These are phyloP conservation scores for Cladobotryum protrusum DNA, from an alignment of 2,329 filamentous ascomycete genomes.

Conservation along the genomic window DNA sequence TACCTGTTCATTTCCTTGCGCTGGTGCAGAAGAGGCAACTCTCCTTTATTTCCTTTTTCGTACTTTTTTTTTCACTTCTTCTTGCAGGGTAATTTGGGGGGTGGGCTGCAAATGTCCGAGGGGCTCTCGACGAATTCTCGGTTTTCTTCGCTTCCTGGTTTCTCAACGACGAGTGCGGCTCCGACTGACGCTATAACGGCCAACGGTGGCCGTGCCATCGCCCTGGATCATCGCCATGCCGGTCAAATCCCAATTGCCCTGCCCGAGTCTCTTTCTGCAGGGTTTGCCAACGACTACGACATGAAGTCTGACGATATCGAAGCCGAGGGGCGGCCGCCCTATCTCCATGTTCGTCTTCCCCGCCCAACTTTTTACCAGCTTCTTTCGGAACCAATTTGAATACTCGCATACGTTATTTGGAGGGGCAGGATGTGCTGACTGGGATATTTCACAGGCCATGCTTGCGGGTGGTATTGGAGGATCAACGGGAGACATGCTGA, in stretches of 20 bases:
- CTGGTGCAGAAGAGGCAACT: not conserved
- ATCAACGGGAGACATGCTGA: constrained; percentile 90
- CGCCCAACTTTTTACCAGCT: not conserved
- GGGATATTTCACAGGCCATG: constrained; percentile 62
- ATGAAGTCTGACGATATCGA: constrained; percentile 35
- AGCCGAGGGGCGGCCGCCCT: constrained; percentile 38
- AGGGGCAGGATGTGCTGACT: constrained; percentile 5
- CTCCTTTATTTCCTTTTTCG: not conserved
- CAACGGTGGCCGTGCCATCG: constrained; percentile 8
- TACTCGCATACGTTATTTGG: not conserved
- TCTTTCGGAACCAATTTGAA: not conserved
- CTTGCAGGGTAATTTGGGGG: constrained; percentile 1
- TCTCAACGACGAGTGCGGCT: constrained; percentile 8
- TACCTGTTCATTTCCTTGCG: constrained; percentile 2
- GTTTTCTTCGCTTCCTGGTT: constrained; percentile 11
- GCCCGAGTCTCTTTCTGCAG: constrained; percentile 21
- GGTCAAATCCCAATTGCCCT: constrained; percentile 20
- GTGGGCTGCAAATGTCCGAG: constrained; percentile 9
- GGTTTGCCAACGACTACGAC: constrained; percentile 21
- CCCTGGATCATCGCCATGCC: constrained; percentile 28
- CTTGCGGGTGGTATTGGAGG: constrained; percentile 89
- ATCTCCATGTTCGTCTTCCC: constrained; percentile 34
- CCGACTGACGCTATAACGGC: constrained; percentile 9
- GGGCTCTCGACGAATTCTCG: constrained; percentile 7
- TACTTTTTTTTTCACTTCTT: not conserved